Conservation (phyloP, 345 rosid genomes). For the Garcia nutans region DNA sequence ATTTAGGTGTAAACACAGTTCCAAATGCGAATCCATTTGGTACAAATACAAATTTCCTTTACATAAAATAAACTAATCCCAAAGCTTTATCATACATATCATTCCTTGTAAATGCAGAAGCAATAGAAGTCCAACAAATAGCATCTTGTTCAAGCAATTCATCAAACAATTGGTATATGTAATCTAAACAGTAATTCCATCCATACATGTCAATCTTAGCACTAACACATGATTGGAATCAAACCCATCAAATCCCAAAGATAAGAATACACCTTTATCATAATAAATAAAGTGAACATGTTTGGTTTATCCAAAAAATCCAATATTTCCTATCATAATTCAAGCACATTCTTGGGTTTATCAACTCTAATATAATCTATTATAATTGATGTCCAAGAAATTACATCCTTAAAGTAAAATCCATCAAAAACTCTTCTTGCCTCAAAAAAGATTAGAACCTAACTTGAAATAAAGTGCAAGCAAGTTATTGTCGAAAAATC, state of each 20-base stretch:
- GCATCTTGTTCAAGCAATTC: conserved; percentile 75
- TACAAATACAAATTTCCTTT: conserved; percentile 39
- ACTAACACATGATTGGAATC: conserved; percentile 51
- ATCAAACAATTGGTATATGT: conserved; percentile 60
- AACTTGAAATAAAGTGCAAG: conserved; percentile 74
- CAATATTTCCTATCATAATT: conserved; percentile 65
- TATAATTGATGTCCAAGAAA: conserved; percentile 89
- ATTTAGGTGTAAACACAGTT: conserved; percentile 51
- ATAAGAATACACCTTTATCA: conserved; percentile 70
- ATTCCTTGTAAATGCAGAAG: conserved; percentile 64
- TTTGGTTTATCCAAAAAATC: conserved; percentile 61
- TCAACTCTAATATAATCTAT: conserved; percentile 55
- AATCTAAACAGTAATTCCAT: conserved; percentile 35
- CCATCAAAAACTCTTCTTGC: conserved; percentile 68
- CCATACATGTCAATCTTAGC: conserved; percentile 77
- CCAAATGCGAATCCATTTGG: conserved; percentile 78
- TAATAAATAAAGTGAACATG: conserved; percentile 67
- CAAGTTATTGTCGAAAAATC: conserved; percentile 76
- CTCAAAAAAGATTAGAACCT: conserved; percentile 52
- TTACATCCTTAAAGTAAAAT: conserved; percentile 53
- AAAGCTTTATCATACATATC: conserved; percentile 60
- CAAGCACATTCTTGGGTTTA: conserved; percentile 50
- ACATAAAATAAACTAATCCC: conserved; percentile 53
- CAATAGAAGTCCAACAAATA: conserved; percentile 74
- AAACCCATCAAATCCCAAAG: conserved; percentile 56